Evolutionary conservation across 148 eudicot species (phyloP).

Genomic region (Silene conica): DNA sequence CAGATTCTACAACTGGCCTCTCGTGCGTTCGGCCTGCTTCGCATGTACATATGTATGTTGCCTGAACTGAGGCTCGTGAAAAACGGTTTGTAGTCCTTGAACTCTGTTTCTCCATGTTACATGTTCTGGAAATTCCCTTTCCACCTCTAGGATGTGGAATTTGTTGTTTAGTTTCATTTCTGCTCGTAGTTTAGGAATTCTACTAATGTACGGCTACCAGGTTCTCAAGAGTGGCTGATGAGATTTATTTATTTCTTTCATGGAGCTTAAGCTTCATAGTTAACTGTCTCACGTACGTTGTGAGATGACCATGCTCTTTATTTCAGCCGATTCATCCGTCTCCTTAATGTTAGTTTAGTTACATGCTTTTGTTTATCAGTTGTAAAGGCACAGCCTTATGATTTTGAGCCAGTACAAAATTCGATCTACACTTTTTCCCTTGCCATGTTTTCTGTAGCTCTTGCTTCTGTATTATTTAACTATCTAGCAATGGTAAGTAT

Average conservation of each 20-base stretch:
- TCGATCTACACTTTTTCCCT: neutral
- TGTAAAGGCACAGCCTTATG: conserved; percentile 10
- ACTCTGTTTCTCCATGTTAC: conserved; percentile 28
- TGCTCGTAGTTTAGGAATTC: conserved; percentile 37
- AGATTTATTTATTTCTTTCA: conserved; percentile 38
- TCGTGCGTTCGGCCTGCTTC: conserved; percentile 36
- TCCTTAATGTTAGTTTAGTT: neutral
- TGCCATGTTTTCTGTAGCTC: no score
- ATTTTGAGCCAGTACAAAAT: neutral
- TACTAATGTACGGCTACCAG: conserved; percentile 41
- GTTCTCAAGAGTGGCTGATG: conserved; percentile 33
- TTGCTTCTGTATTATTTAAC: no score
- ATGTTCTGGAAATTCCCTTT: conserved; percentile 29
- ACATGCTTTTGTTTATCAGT: conserved; percentile 17
- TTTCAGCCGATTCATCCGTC: conserved; percentile 6
- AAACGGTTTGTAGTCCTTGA: conserved; percentile 34
- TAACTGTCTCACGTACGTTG: conserved; percentile 32
- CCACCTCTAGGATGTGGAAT: conserved; percentile 28
- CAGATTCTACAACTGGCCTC: conserved; percentile 32
- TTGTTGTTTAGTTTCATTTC: conserved; percentile 32
- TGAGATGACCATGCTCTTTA: conserved; percentile 24
- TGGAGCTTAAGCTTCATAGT: conserved; percentile 35
- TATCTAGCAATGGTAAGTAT: no score
- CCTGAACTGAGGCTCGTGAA: conserved; percentile 32
- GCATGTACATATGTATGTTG: conserved; percentile 45